Evolutionary conservation across 345 rosid species (phyloP).

Genomic region (Microcos paniculata): DNA sequence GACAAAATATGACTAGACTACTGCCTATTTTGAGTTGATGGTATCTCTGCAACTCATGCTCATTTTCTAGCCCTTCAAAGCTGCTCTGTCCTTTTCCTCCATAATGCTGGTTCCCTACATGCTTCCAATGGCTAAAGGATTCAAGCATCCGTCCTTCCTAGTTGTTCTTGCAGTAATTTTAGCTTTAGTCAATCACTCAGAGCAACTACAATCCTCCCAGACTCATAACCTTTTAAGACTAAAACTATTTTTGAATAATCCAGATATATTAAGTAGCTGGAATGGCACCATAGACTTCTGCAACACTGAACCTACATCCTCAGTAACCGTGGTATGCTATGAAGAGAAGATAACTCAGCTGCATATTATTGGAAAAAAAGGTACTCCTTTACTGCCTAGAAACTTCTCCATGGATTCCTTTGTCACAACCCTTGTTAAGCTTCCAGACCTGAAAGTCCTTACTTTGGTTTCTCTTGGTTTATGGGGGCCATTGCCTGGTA

Average conservation of each 20-base stretch:
- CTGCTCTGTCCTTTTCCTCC: neutral
- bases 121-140: constrained; percentile 40
- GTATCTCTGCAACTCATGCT: constrained; percentile 2
- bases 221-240: constrained; percentile 69
- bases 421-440: constrained; percentile 66
- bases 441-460: constrained; percentile 78
- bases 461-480: constrained; percentile 80
- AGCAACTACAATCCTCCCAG: constrained; percentile 75
- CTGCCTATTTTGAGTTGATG: neutral
- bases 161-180: constrained; percentile 37
- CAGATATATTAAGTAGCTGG: constrained; percentile 66
- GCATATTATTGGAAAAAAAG: constrained; percentile 61
- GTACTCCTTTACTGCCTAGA: constrained; percentile 50
- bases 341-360: constrained; percentile 78
- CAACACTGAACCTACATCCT: constrained; percentile 61
- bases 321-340: constrained; percentile 79
- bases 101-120: neutral
- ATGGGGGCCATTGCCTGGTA: constrained; percentile 86
- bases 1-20: neutral
- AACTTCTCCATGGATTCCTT: constrained; percentile 81
- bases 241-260: constrained; percentile 60
- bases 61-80: constrained; percentile 3
- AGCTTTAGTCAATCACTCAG: constrained; percentile 40
- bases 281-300: constrained; percentile 77
- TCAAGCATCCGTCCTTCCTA: constrained; percentile 32